phyloP scores from a whole-genome alignment of 257 asterid species.

The Solanum phureja region DNA sequence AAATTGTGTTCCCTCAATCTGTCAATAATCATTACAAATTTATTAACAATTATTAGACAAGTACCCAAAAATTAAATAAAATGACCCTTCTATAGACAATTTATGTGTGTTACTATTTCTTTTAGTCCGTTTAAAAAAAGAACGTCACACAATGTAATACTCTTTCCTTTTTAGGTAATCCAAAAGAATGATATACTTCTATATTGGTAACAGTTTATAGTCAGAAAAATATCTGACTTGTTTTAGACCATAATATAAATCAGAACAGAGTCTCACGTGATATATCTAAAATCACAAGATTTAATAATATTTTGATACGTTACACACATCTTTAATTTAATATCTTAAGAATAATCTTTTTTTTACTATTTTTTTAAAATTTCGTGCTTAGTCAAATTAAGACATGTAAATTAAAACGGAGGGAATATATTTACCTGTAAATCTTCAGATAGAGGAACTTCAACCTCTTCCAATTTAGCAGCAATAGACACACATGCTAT shows the following conservation, averaged over 20 bases:
- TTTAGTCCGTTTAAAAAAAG: not conserved
- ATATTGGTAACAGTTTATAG: not conserved
- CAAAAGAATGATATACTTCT: not conserved
- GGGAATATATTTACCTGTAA: conserved; percentile 14
- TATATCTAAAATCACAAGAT: not conserved
- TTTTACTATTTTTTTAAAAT: not conserved
- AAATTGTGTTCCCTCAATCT: conserved; percentile 14
- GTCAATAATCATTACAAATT: not conserved
- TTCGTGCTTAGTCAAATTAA: not conserved
- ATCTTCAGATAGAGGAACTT: conserved; percentile 20
- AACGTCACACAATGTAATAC: not conserved
- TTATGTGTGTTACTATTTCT: not conserved
- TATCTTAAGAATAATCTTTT: not conserved
- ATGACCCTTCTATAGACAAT: not conserved
- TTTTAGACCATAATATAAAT: too few relatives aligned
- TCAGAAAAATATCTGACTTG: not conserved
- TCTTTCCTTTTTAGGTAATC: too few relatives aligned
- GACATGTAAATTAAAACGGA: not conserved
- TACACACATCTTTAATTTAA: not conserved
- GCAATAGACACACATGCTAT: conserved; percentile 38
- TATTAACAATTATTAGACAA: not conserved
- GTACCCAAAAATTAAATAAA: not conserved
- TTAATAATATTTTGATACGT: not conserved
- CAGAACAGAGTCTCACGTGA: not conserved
- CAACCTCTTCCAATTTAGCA: conserved; percentile 36